Percentiles rank a stretch among this genome's conserved stretches.
Evolutionary conservation across 1,284 basidiomycete genomes (phyloP).

Genomic region (Takashimella koratensis): DNA sequence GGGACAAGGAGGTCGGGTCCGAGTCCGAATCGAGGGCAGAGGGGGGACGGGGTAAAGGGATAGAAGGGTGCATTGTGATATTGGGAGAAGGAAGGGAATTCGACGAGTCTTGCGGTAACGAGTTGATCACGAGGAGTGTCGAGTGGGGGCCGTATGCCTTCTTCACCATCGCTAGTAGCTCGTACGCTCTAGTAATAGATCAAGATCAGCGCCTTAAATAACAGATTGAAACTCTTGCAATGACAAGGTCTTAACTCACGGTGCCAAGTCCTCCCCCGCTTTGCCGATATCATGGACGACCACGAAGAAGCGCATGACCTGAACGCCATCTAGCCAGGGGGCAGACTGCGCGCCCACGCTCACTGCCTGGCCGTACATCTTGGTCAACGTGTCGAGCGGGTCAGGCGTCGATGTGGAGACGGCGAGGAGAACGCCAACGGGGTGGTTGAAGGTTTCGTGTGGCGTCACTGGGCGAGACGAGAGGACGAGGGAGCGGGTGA

Average conservation of each 20-base stretch:
- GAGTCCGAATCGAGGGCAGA: constrained; percentile 18
- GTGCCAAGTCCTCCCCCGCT: constrained; percentile 33
- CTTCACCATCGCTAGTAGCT: constrained; percentile 41
- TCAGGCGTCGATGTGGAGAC: constrained; percentile 43
- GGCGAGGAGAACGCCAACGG: constrained; percentile 45
- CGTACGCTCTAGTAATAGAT: constrained; percentile 26
- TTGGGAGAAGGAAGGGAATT: constrained; percentile 15
- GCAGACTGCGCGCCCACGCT: constrained; percentile 28
- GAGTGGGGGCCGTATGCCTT: constrained; percentile 48
- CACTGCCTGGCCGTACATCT: constrained; percentile 32
- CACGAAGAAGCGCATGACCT: constrained; percentile 45
- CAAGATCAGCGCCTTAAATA: background rate
- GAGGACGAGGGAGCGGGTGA: constrained; percentile 44
- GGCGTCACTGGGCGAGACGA: constrained; percentile 40
- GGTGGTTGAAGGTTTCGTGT: constrained; percentile 51
- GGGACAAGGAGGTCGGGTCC: constrained; percentile 31
- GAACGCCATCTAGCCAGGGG: constrained; percentile 44
- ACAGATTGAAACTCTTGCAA: background rate
- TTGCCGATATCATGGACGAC: constrained; percentile 47
- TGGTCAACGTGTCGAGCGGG: constrained; percentile 36
- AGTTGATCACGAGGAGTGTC: constrained; percentile 48
- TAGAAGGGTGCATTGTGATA: constrained; percentile 26
- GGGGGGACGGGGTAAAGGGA: constrained; percentile 30
- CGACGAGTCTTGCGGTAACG: constrained; percentile 11
- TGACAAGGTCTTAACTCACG: constrained; percentile 20